Conservation (phyloP, 495 filamentous ascomycete genomes). For the Cladorrhinum samala region DNA sequence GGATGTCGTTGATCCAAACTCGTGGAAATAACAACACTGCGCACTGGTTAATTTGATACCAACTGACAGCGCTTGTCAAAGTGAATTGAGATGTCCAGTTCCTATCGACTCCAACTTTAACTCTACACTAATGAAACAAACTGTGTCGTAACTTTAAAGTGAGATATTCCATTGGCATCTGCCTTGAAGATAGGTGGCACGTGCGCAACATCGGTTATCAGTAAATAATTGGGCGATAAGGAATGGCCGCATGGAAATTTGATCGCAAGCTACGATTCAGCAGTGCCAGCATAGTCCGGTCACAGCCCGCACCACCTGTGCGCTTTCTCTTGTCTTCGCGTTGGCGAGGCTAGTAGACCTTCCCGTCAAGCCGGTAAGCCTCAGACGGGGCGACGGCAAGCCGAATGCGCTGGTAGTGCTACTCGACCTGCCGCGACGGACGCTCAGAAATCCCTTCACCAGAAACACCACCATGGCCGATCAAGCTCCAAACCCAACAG, state of each 20-base stretch:
- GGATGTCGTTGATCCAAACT: too few relatives aligned
- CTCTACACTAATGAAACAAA: too few relatives aligned
- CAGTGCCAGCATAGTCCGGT: not conserved
- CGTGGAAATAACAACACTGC: too few relatives aligned
- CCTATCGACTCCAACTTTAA: too few relatives aligned
- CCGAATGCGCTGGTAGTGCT: constrained; percentile 18
- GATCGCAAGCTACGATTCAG: not conserved
- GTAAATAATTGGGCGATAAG: constrained; percentile 1
- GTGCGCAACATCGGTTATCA: not conserved
- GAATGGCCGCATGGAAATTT: constrained; percentile 2
- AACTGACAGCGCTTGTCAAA: too few relatives aligned
- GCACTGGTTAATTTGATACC: too few relatives aligned
- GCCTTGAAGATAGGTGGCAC: not conserved
- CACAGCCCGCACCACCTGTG: not conserved
- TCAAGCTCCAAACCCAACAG: constrained; percentile 15
- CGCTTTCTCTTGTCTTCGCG: not conserved
- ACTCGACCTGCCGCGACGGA: constrained; percentile 10
- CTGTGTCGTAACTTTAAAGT: too few relatives aligned
- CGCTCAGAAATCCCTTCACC: constrained; percentile 4
- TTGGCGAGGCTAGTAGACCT: constrained; percentile 7
- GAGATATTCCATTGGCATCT: not conserved
- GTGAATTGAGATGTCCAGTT: too few relatives aligned
- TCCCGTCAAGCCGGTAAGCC: not conserved
- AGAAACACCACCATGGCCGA: constrained; percentile 20
- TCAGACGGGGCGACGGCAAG: constrained; percentile 1